Conservation (phyloP, 768 basidiomycete species). For the Mycena olivaceomarginata region DNA sequence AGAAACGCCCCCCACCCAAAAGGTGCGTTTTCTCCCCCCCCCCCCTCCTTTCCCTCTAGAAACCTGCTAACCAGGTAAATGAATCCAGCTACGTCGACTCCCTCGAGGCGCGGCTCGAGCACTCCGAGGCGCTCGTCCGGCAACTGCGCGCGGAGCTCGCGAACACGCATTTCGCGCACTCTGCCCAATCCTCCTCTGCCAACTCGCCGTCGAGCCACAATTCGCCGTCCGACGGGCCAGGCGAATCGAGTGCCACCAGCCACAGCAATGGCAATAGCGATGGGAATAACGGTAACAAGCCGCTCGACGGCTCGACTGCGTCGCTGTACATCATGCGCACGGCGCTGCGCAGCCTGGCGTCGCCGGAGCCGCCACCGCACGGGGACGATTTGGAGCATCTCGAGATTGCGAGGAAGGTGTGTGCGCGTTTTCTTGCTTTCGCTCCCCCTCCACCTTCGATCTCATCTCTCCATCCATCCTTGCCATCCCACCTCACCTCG, state of each 20-base stretch:
- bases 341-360: conserved; percentile 14
- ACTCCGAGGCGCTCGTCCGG: conserved; percentile 17
- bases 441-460: too few relatives aligned
- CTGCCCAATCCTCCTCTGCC: background rate
- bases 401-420: conserved; percentile 25
- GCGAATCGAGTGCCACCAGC: too few relatives aligned
- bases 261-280: too few relatives aligned
- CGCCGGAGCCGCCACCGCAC: conserved; percentile 26
- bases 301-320: background rate
- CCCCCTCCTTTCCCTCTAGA: too few relatives aligned
- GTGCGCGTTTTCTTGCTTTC: background rate
- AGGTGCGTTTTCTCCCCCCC: background rate
- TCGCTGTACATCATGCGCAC: conserved; percentile 22
- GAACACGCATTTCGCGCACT: background rate
- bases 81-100: conserved; percentile 25
- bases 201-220: background rate
- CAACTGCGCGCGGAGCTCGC: conserved; percentile 31
- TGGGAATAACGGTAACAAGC: background rate
- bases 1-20: conserved; percentile 17
- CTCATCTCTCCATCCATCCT: too few relatives aligned
- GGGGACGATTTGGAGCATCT: conserved; percentile 36
- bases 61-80: background rate
- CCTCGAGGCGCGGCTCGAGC: conserved; percentile 25
- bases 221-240: background rate
- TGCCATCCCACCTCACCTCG: too few relatives aligned